Conservation (phyloP, 2,329 filamentous ascomycete species). For the Cladorrhinum sp. region DNA sequence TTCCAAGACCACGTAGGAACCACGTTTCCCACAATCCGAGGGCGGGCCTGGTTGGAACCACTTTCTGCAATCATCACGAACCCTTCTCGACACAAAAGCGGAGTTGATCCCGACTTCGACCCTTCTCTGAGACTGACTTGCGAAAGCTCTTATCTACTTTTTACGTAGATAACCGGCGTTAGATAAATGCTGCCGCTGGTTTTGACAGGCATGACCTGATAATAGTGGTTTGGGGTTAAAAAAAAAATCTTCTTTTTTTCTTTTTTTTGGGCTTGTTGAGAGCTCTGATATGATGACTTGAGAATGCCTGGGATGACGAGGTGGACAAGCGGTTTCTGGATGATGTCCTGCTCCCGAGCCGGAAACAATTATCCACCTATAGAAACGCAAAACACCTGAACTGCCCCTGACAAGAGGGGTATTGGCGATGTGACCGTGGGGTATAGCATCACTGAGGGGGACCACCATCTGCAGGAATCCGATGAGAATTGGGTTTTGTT, state of each 20-base stretch:
- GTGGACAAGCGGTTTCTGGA: background rate
- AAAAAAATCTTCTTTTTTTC: background rate
- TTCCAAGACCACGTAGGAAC: too few species aligned
- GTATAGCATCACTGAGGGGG: background rate
- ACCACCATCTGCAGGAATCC: background rate
- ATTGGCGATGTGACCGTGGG: background rate
- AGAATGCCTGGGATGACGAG: background rate
- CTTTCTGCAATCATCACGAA: background rate
- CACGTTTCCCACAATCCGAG: background rate
- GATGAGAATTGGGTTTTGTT: background rate
- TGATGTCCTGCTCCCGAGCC: background rate
- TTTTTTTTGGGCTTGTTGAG: too few species aligned
- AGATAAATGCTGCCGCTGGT: background rate
- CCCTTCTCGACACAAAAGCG: background rate
- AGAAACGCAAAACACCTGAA: background rate
- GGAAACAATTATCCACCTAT: slow-evolving; percentile 8
- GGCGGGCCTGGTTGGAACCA: background rate
- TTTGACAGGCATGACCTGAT: background rate
- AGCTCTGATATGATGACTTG: too few species aligned
- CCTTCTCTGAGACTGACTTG: too few species aligned
- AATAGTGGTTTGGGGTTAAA: background rate
- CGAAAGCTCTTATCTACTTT: background rate
- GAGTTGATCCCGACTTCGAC: too few species aligned
- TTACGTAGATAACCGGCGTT: slow-evolving; percentile 10
- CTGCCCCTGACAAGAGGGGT: slow-evolving; percentile 2